Conservation (phyloP, 495 filamentous ascomycete species). For the Cetradonia linearis region DNA sequence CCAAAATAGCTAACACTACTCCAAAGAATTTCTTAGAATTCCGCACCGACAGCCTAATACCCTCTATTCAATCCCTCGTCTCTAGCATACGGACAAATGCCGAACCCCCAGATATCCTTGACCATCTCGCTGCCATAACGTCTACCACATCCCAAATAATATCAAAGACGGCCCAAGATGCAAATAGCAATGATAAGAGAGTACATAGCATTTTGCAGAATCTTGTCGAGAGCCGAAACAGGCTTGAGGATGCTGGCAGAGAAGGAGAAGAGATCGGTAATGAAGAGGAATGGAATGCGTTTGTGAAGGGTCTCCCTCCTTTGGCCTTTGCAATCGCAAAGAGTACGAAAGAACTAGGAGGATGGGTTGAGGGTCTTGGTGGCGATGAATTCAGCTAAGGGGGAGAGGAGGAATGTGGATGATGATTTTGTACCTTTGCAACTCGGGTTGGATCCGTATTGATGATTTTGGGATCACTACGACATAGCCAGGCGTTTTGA, state of each 20-base stretch:
- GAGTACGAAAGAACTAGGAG: conserved; percentile 67
- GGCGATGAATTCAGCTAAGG: conserved; percentile 32
- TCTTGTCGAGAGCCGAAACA: conserved; percentile 51
- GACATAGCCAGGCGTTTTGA: conserved; percentile 5
- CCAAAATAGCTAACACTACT: neutral
- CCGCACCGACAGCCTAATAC: conserved; percentile 69
- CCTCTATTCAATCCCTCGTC: conserved; percentile 74
- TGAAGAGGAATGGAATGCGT: conserved; percentile 47
- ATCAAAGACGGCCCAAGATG: conserved; percentile 16
- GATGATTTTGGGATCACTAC: neutral
- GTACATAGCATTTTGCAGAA: conserved; percentile 50
- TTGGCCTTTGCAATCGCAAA: conserved; percentile 81
- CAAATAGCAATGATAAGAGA: conserved; percentile 36
- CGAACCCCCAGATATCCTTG: conserved; percentile 53
- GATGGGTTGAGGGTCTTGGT: conserved; percentile 28
- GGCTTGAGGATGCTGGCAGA: conserved; percentile 56
- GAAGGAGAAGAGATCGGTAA: conserved; percentile 48
- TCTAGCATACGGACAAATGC: conserved; percentile 64
- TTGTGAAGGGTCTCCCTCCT: conserved; percentile 63
- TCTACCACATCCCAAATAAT: conserved; percentile 23
- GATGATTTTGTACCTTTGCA: neutral
- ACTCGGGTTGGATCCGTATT: neutral
- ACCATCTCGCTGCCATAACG: conserved; percentile 61
- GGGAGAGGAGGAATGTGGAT: neutral
- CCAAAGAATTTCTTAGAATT: conserved; percentile 69